Evolutionary conservation across 441 rosid species (phyloP).

Genomic region (Macaranga tanarius): DNA sequence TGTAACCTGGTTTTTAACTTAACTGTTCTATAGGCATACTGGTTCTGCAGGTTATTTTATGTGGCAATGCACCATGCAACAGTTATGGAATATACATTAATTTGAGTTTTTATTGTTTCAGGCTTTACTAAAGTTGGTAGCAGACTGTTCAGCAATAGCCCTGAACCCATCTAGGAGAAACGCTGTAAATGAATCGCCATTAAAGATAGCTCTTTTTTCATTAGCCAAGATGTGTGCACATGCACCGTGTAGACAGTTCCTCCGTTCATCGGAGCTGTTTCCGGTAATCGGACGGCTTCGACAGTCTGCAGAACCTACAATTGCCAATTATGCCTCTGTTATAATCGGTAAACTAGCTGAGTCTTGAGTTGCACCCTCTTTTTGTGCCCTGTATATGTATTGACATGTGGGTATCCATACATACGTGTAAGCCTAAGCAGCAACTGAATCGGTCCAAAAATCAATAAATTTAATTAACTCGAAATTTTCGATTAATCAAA

Average conservation of each 20-base stretch:
- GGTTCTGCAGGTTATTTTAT: not conserved
- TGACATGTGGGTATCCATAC: too few relatives aligned
- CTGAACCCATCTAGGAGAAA: conserved; percentile 76
- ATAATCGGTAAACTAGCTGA: conserved; percentile 66
- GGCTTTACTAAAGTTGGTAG: conserved; percentile 79
- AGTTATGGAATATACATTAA: not conserved
- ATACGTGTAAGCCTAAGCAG: too few relatives aligned
- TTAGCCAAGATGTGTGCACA: conserved; percentile 93
- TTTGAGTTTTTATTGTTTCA: conserved; percentile 30
- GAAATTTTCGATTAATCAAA: too few relatives aligned
- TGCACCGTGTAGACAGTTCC: conserved; percentile 69
- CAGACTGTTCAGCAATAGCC: conserved; percentile 70
- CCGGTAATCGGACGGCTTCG: conserved; percentile 74
- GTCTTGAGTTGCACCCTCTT: conserved; percentile 20
- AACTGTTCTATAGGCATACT: not conserved
- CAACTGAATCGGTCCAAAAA: too few relatives aligned
- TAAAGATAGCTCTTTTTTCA: conserved; percentile 93
- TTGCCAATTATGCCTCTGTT: conserved; percentile 80
- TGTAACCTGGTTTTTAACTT: not conserved
- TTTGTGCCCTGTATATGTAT: too few relatives aligned
- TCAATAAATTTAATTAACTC: too few relatives aligned
- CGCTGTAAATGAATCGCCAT: conserved; percentile 73
- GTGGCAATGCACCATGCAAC: not conserved
- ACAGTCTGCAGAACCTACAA: conserved; percentile 81
- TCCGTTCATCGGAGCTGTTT: conserved; percentile 74